Evolutionary conservation across 495 filamentous ascomycete genomes (phyloP).

Genomic region (Penicillium longicatenatum): DNA sequence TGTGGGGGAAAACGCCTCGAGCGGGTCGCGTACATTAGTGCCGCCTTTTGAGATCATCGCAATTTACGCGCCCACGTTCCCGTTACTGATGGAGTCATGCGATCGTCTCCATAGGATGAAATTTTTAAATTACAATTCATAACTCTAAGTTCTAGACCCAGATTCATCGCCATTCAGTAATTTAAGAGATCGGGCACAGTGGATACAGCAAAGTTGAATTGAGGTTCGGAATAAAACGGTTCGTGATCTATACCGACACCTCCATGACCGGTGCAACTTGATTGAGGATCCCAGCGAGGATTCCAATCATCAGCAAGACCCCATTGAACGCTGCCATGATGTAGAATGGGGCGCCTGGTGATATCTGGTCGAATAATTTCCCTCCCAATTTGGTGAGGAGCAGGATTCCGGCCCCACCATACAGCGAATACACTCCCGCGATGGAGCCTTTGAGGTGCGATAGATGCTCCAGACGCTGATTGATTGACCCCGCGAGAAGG

Average conservation of each 20-base stretch:
- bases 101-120: neutral
- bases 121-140: neutral
- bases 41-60: constrained; percentile 2
- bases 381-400: constrained; percentile 93
- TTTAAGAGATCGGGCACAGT: neutral
- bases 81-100: neutral
- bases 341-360: constrained; percentile 80
- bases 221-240: neutral
- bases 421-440: constrained; percentile 88
- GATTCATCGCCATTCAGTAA: neutral
- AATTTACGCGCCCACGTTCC: constrained; percentile 5
- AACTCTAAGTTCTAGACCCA: neutral
- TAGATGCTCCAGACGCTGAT: constrained; percentile 31
- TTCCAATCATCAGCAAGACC: constrained; percentile 60
- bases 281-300: constrained; percentile 41
- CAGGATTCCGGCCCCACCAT: constrained; percentile 88
- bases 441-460: constrained; percentile 84
- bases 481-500: constrained; percentile 26
- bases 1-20: constrained; percentile 4
- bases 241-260: constrained; percentile 7
- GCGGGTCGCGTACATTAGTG: neutral
- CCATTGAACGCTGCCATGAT: constrained; percentile 90
- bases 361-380: constrained; percentile 70
- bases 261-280: constrained; percentile 20
- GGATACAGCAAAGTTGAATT: neutral